Evolutionary conservation across 192 early-diverging fungal species (phyloP), one percentile per base, ranked within the genome.

Genomic region (Lobosporangium transversale): DNA sequence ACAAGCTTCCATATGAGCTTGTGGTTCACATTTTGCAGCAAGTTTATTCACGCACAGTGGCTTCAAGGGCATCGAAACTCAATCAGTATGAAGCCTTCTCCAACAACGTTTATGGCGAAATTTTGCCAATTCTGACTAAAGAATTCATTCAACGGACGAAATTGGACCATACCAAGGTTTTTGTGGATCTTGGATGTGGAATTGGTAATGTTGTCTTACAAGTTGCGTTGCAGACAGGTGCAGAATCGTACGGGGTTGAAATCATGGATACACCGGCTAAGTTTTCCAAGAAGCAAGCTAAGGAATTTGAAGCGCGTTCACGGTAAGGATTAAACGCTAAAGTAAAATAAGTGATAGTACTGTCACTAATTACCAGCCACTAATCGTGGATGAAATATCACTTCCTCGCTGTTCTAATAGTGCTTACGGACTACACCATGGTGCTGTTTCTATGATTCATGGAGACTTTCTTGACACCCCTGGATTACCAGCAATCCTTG

Each of bases 201-300:
- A 94, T 96, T 74, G 97, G 96, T 26, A 98, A 97, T 83, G 95
- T 98, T 3, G 95, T 98, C 15, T 80, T 99, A 31, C 97, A 99
- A 79, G 93, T 98, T 9, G 95, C 95, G 10, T 93, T 94, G 14
- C 90, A 97, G 58, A 90, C 89, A 11, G 90, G 93, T 0, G 95
- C 94, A 62, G 86, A 88, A 30, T 82, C 89, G 1, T 87, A 88
- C 62, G 97, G 97, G 2, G 90, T 99, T 45, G 97, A 99, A 80
- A 89, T 97, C 31, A 96, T 96, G 90, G 84, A 92, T 31, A 94
- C 87, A 8, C 94, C 95, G 6, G 86, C 88, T 36, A 83, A 88
- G 45, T 85, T 97, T 37, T 95, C 95, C 11, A 83, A 85, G 55
- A 81, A 85, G 49, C 94, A 97, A 63, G 82, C 87, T 20, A 85